Conservation (phyloP, 2,329 filamentous ascomycete species). For the Aspergillus sp. region DNA sequence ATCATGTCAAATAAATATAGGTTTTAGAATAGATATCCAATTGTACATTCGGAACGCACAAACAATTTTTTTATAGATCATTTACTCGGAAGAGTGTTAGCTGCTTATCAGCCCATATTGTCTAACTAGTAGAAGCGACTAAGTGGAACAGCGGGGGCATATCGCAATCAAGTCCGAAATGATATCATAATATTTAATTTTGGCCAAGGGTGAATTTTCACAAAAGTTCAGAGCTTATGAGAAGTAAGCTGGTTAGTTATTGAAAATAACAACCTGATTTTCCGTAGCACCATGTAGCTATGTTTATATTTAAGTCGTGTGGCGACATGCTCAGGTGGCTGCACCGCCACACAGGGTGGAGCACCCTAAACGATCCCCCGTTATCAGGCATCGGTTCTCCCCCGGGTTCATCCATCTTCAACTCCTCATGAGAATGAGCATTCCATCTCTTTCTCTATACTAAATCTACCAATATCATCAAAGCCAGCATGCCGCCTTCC, state of each 20-base stretch:
- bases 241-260: too few species aligned
- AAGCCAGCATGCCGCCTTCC: constrained; percentile 41
- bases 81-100: neutral
- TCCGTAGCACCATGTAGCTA: neutral
- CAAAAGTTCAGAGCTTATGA: too few species aligned
- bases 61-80: neutral
- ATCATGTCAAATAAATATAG: constrained; percentile 15
- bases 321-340: constrained; percentile 14
- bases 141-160: neutral
- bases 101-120: neutral
- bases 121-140: neutral
- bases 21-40: constrained; percentile 20
- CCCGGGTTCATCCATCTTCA: constrained; percentile 10
- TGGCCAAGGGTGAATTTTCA: neutral
- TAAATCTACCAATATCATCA: constrained; percentile 3
- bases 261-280: neutral
- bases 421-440: constrained; percentile 10
- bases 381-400: constrained; percentile 23
- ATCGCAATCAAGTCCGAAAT: neutral
- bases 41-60: constrained; percentile 2
- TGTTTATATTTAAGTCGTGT: constrained; percentile 5
- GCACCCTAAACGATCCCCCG: constrained; percentile 5
- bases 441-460: constrained; percentile 9
- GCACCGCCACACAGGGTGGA: constrained; percentile 17
- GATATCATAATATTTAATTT: neutral